These are phyloP conservation scores for Exobasidium rhododendri DNA, from an alignment of 1,284 basidiomycete species.

Conservation along the genomic window DNA sequence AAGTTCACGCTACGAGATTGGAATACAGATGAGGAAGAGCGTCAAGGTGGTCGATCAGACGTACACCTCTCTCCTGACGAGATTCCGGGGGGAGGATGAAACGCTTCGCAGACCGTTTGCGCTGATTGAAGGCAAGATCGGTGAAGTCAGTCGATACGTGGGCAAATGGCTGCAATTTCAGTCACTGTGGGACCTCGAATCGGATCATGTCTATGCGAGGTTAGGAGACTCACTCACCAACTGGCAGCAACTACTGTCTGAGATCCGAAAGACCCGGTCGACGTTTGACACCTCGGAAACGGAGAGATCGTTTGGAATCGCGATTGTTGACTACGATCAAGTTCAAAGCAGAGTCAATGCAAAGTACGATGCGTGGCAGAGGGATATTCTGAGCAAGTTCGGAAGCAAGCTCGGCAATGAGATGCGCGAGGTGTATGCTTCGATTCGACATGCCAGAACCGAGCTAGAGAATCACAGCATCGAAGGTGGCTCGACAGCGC, in stretches of 20 bases:
- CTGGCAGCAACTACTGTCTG: conserved; percentile 90
- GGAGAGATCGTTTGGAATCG: conserved; percentile 81
- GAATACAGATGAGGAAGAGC: conserved; percentile 33
- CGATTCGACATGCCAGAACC: conserved; percentile 85
- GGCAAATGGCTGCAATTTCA: conserved; percentile 98
- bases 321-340: conserved; percentile 94
- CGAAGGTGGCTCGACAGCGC: conserved; percentile 68
- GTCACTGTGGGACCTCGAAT: conserved; percentile 95
- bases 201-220: conserved; percentile 90
- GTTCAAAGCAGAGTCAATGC: conserved; percentile 95
- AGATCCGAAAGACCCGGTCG: conserved; percentile 91
- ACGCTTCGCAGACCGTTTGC: conserved; percentile 78
- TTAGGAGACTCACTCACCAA: conserved; percentile 85
- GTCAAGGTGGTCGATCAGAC: conserved; percentile 23
- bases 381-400: conserved; percentile 85
- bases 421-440: conserved; percentile 94
- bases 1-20: conserved; percentile 89
- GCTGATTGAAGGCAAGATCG: conserved; percentile 82
- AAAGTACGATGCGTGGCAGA: conserved; percentile 97
- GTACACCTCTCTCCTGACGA: conserved; percentile 77
- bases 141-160: conserved; percentile 82
- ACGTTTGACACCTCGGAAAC: conserved; percentile 97
- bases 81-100: conserved; percentile 62
- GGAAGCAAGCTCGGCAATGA: conserved; percentile 84
- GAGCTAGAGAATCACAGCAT: conserved; percentile 89